phyloP scores from a whole-genome alignment of 108 stramenopile genomes.

The Seminavis robusta region DNA sequence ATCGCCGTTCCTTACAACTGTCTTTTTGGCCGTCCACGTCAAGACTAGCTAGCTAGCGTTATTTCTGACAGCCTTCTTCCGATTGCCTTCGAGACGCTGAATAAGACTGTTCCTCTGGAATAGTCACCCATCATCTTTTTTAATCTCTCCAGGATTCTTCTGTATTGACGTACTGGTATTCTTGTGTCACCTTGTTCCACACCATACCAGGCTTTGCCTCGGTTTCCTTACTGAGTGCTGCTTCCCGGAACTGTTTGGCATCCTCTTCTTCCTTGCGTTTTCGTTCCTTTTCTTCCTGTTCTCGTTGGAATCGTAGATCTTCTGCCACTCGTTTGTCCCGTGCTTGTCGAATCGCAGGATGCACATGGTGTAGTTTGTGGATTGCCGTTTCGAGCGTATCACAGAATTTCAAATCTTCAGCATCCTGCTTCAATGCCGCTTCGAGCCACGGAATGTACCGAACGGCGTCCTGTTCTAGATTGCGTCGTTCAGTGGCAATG shows the following conservation, averaged over 20 bases:
- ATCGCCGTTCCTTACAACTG: too few relatives aligned
- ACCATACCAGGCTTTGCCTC: conserved; percentile 79
- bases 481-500: conserved; percentile 49
- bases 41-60: too few relatives aligned
- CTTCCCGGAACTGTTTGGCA: conserved; percentile 49
- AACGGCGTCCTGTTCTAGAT: conserved; percentile 56
- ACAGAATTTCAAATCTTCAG: conserved; percentile 64
- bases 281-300: conserved; percentile 45
- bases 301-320: conserved; percentile 23
- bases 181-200: conserved; percentile 75
- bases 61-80: too few relatives aligned
- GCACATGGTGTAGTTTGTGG: conserved; percentile 32
- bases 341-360: conserved; percentile 45
- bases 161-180: conserved; percentile 79
- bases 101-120: too few relatives aligned
- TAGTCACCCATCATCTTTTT: too few relatives aligned
- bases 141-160: conserved; percentile 86
- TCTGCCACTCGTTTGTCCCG: conserved; percentile 45
- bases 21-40: too few relatives aligned
- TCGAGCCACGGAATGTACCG: conserved; percentile 73
- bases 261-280: conserved; percentile 43
- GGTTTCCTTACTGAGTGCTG: conserved; percentile 55
- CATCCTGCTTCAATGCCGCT: conserved; percentile 58
- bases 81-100: too few relatives aligned
- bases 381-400: conserved; percentile 50